These are phyloP conservation scores for Annona squamosa DNA, from an alignment of 164 flowering plant genomes.

Conservation along the genomic window DNA sequence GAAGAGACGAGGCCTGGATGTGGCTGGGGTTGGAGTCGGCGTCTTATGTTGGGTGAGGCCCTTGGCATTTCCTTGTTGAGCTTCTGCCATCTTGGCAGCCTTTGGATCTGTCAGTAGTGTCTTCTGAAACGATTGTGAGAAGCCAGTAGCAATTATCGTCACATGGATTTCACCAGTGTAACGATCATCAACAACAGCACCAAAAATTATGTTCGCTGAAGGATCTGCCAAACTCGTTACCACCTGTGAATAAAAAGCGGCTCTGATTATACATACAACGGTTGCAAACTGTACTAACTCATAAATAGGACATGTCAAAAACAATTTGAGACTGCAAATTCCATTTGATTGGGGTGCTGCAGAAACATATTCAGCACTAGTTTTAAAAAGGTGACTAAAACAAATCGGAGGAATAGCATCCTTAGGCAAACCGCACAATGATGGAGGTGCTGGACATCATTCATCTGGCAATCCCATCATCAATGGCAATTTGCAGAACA, in stretches of 20 bases:
- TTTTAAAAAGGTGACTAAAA: no score
- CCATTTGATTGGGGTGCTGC: background rate
- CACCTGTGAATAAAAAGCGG: slow-evolving; percentile 43
- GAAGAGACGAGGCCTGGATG: slow-evolving; percentile 56
- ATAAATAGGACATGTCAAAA: background rate
- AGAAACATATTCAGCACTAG: background rate
- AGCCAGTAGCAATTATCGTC: slow-evolving; percentile 93
- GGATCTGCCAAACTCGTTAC: slow-evolving; percentile 98
- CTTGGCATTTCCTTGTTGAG: slow-evolving; percentile 40
- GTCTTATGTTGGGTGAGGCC: slow-evolving; percentile 29
- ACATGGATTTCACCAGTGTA: slow-evolving; percentile 93
- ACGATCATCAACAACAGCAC: slow-evolving; percentile 95
- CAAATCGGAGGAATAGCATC: no score
- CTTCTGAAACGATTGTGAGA: slow-evolving; percentile 91
- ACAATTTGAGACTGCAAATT: background rate
- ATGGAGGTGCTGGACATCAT: background rate
- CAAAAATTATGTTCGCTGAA: slow-evolving; percentile 96
- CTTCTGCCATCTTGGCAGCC: slow-evolving; percentile 50
- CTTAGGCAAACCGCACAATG: background rate
- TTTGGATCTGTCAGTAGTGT: slow-evolving; percentile 66
- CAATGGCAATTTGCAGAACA: background rate
- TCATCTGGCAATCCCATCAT: background rate
- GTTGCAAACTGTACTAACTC: background rate
- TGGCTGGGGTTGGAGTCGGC: slow-evolving; percentile 24
- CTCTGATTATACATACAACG: background rate